phyloP scores from a whole-genome alignment of 148 eudicot species.

The Arbutus unedo region DNA sequence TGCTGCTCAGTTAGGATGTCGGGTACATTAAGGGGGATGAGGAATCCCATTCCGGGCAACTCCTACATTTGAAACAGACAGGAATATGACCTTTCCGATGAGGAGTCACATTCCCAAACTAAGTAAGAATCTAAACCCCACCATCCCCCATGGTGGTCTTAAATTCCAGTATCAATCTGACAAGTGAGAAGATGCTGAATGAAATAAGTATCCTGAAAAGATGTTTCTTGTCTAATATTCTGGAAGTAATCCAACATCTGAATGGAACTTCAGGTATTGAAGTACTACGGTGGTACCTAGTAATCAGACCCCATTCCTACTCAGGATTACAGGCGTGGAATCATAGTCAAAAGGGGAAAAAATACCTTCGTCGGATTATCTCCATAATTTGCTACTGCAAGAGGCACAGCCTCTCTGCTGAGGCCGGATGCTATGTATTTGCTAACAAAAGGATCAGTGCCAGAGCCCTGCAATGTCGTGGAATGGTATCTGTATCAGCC shows the following conservation, averaged over 20 bases:
- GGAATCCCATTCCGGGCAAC: background rate
- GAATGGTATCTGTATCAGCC: background rate
- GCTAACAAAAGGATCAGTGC: conserved; percentile 72
- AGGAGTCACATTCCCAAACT: background rate
- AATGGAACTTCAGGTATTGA: background rate
- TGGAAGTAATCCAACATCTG: background rate
- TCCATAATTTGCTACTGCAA: conserved; percentile 84
- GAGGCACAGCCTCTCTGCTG: conserved; percentile 79
- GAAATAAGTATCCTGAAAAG: background rate
- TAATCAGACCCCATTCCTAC: background rate
- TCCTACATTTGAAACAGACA: background rate
- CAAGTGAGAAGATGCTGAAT: background rate
- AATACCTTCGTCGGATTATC: conserved; percentile 85
- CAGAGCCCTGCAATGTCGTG: conserved; percentile 50
- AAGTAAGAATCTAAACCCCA: background rate
- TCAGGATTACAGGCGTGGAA: background rate
- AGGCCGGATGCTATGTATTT: conserved; percentile 84
- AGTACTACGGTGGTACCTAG: background rate
- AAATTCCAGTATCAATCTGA: background rate
- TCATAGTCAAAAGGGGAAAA: background rate
- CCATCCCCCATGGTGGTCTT: background rate
- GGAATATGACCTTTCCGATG: background rate
- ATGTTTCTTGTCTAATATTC: background rate
- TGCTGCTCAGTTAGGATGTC: background rate
- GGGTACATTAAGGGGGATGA: background rate